Conservation (phyloP, 371 early-diverging fungal genomes). For the Mycotypha africana region DNA sequence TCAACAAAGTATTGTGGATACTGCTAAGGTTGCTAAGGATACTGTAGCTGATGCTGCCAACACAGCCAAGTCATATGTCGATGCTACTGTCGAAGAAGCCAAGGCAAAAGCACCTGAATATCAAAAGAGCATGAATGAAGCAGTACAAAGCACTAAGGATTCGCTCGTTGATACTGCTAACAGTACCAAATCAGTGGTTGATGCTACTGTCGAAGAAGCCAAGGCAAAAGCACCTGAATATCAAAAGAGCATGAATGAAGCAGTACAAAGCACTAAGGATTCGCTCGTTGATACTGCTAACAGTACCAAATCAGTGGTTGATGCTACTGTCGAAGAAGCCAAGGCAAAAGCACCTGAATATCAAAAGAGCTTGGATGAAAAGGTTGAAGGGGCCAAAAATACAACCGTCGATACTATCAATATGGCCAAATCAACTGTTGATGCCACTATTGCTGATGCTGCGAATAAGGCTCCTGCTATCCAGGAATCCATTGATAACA, state of each 20-base stretch:
- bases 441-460: neutral
- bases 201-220: conserved; percentile 2
- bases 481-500: neutral
- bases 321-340: neutral
- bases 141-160: too few relatives aligned
- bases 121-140: too few relatives aligned
- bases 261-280: too few relatives aligned
- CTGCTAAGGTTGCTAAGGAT: conserved; percentile 2
- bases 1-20: neutral
- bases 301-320: neutral
- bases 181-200: neutral
- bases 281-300: neutral
- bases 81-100: neutral
- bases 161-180: neutral
- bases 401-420: neutral
- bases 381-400: conserved; percentile 2
- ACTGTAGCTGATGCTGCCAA: neutral
- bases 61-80: neutral
- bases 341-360: neutral
- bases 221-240: conserved; percentile 6
- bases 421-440: neutral
- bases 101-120: too few relatives aligned
- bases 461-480: neutral
- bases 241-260: conserved; percentile 5
- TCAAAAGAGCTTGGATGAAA: neutral